A percentile compares a stretch with the other conserved stretches of the same genome.
These are phyloP conservation scores for Lecanicillium sp. DNA, from an alignment of 2,329 filamentous ascomycete species.

Conservation along the genomic window DNA sequence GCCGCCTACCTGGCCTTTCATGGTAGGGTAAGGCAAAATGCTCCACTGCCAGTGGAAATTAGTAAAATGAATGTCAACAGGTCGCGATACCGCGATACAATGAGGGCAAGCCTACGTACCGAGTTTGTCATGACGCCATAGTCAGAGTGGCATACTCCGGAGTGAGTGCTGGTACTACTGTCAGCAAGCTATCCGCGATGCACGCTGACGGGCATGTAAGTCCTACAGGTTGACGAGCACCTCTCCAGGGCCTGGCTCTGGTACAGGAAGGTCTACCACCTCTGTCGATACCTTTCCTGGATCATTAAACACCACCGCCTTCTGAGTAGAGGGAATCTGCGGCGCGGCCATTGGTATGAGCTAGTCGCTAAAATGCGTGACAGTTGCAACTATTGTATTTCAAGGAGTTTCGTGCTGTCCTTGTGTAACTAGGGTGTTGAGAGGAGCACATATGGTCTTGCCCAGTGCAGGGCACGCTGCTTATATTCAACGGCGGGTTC, in stretches of 20 bases:
- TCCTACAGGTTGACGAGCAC: conserved; percentile 17
- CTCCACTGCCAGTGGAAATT: background rate
- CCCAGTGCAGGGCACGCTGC: too few relatives aligned
- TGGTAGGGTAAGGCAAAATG: conserved; percentile 5
- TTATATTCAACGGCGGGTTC: too few relatives aligned
- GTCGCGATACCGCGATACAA: too few relatives aligned
- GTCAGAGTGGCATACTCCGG: conserved; percentile 20
- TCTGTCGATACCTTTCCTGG: conserved; percentile 18
- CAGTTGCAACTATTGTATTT: too few relatives aligned
- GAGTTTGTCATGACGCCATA: conserved; percentile 9
- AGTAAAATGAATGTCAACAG: too few relatives aligned
- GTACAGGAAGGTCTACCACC: conserved; percentile 17
- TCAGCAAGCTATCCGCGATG: background rate
- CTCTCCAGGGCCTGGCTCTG: conserved; percentile 15
- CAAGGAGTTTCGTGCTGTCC: too few relatives aligned
- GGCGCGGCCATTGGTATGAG: too few relatives aligned
- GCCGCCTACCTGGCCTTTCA: conserved; percentile 40
- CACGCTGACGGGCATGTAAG: background rate
- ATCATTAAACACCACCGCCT: conserved; percentile 16
- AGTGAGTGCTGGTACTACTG: conserved; percentile 12
- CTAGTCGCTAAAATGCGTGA: too few relatives aligned
- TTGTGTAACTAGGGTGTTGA: too few relatives aligned
- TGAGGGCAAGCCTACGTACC: too few relatives aligned
- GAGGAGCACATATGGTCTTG: too few relatives aligned
- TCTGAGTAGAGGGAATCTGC: conserved; percentile 7